A percentile compares a stretch with the other conserved stretches of the same genome.
These are phyloP conservation scores for Myriangium duriaei DNA, from an alignment of 2,329 filamentous ascomycete species.

Conservation along the genomic window DNA sequence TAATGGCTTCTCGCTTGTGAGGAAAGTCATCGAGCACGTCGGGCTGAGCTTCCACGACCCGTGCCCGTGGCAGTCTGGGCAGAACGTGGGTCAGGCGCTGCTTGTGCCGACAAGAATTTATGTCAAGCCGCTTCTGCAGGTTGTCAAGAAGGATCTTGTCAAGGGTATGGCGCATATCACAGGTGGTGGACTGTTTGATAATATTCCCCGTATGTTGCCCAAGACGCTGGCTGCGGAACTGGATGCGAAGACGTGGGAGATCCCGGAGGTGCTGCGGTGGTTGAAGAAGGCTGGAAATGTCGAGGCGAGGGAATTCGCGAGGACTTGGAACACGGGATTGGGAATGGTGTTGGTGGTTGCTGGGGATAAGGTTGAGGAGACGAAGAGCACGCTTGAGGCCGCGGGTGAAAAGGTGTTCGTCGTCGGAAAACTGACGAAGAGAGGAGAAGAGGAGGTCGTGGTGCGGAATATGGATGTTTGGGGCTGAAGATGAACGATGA, in stretches of 20 bases:
- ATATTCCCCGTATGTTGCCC: slow-evolving; percentile 88
- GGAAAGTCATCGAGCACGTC: slow-evolving; percentile 69
- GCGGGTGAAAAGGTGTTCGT: slow-evolving; percentile 65
- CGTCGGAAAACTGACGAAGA: slow-evolving; percentile 58
- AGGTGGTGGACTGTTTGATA: slow-evolving; percentile 83
- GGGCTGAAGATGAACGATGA: too few species aligned
- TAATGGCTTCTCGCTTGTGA: slow-evolving; percentile 94
- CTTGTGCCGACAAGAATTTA: slow-evolving; percentile 90
- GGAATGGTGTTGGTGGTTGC: slow-evolving; percentile 86
- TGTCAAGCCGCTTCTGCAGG: slow-evolving; percentile 56
- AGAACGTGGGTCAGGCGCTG: slow-evolving; percentile 60
- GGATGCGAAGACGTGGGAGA: slow-evolving; percentile 61
- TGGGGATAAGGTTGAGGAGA: slow-evolving; percentile 47
- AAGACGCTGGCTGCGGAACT: slow-evolving; percentile 65
- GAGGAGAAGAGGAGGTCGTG: slow-evolving; percentile 45
- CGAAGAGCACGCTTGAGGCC: slow-evolving; percentile 47
- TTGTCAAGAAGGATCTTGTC: slow-evolving; percentile 49
- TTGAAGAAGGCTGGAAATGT: slow-evolving; percentile 64
- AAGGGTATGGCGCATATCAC: slow-evolving; percentile 97
- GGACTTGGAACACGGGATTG: slow-evolving; percentile 88
- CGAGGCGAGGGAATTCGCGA: slow-evolving; percentile 64
- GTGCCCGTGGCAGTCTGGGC: slow-evolving; percentile 23
- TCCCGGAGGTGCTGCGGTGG: slow-evolving; percentile 77
- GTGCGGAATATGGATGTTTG: slow-evolving; percentile 47
- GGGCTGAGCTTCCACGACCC: slow-evolving; percentile 56